Base-by-base conservation (phyloP, 768 basidiomycete genomes). In the Suillus fuscotomentosus region DNA sequence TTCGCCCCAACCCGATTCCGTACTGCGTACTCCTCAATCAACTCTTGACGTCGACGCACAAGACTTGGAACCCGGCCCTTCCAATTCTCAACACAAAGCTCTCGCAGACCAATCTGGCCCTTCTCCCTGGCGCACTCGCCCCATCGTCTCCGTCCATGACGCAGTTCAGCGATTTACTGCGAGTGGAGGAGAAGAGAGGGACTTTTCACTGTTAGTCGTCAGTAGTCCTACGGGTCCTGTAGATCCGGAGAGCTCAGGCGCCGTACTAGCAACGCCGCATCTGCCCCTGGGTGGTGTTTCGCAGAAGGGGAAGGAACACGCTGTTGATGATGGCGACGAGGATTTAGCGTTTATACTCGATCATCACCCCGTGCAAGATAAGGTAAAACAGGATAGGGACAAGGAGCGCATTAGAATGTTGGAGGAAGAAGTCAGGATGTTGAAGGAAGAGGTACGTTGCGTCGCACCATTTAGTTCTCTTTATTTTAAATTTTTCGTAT, bases 341-440 rank as follows among this genome's bases (percentile, higher is more conserved):
- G 74, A 75, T 63, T 54, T 75, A 5, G 63, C 72, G 61, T 66
- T 71, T 31, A 77, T 77, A 59, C 65, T 74, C 24, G 50, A 68
- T n/a, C 80, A 82, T 22, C 72, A 80, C 14, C 80, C 79, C 5
- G 83, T 90, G 6, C 76, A 78, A 55, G 88, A 86, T 34, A 90
- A 86, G 69, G 86, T 89, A 69, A 78, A 78, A n/a, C 89, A 90
- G 38, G 79, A 78, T 17, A 74, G 74, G 34, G 89, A 92, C 69
- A 88, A 89, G 70, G 85, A 82, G 62, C 81, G 82, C 60, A 92
- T 93, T 38, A 79, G 76, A 66, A 76, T 78, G 63, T 79, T 94
- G 5, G 90, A 92, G 69, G 83, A 83, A 56, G 92, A 94, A 70
- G 85, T 92, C 45, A 75, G 75, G 50, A 70, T 79, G 50, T 75